Base-by-base conservation (phyloP, 352 stramenopile species). In the Phytophthora syringae region DNA sequence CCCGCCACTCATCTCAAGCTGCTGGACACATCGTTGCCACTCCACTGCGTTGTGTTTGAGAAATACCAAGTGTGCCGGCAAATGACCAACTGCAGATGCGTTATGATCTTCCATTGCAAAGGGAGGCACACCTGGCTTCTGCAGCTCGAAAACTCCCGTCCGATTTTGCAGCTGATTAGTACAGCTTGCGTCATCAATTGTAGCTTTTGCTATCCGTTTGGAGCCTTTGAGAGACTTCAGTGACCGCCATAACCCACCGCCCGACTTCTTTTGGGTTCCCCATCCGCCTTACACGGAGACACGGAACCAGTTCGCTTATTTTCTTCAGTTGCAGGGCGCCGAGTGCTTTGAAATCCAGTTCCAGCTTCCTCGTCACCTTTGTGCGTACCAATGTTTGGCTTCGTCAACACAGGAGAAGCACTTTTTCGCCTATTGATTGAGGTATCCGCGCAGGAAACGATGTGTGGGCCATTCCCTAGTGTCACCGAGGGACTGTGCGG, bases 401-500 rank as follows among this genome's bases (percentile, higher is more conserved):
- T 70, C 25, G 25, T 24, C 15, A 58, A 18, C 2, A 57, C 34
- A 0, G 56, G 39, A 34, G 67, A 62, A 7, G 45, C 43, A 28
- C 55, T 71, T 21, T 60, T 63, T 27, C 43, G 32, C 22, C 43
- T 67, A 36, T 9, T 52, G 18, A 22, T 43, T 13, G n/a, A 49
- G 7, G 7, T 27, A 30, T 52, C 28, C 12, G 36, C 50, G 27
- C 13, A 27, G 11, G 24, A 25, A 1, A 9, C 16, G 12, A 28
- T 34, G 2, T 7, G 47, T n/a, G 44, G 47, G 5, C 21, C 40
- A 53, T 27, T 64, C 37, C 48, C 52, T 12, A 70, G 56, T 18
- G 58, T 70, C 2, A 76, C 43, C 13, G 49, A 74, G 9, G 71
- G 71, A 22, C 75, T 88, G 27, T 87, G 80, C 0, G 82, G 74